phyloP scores from a whole-genome alignment of 2,329 filamentous ascomycete species.

The Lachnellula hyalina region DNA sequence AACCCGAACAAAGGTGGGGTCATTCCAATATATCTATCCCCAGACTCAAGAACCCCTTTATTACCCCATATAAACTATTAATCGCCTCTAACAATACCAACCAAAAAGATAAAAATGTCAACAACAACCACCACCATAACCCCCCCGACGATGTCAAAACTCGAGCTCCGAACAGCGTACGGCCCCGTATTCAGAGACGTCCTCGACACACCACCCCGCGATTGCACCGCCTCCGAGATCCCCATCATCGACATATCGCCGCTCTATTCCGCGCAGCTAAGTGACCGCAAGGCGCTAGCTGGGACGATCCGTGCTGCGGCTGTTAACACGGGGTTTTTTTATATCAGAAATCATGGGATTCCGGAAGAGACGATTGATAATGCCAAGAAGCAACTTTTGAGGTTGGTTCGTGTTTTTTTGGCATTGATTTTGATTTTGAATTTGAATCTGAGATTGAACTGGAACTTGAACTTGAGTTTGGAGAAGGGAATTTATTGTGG shows the following conservation, averaged over 20 bases:
- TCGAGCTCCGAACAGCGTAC: constrained; percentile 40
- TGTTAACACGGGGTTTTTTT: constrained; percentile 43
- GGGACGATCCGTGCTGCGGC: constrained; percentile 36
- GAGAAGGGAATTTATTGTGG: background rate
- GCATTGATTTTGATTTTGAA: no score
- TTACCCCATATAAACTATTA: no score
- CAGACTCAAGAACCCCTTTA: no score
- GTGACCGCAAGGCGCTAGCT: constrained; percentile 36
- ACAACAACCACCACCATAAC: constrained; percentile 6
- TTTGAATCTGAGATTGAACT: background rate
- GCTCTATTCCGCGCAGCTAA: constrained; percentile 32
- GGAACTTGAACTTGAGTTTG: no score
- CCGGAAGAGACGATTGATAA: constrained; percentile 28
- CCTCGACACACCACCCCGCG: constrained; percentile 36
- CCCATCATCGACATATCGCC: constrained; percentile 41
- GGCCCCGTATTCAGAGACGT: constrained; percentile 41
- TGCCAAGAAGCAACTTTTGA: constrained; percentile 27
- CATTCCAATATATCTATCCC: no score
- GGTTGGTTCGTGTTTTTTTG: constrained; percentile 11
- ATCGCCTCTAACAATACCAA: background rate
- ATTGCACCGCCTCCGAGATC: constrained; percentile 38
- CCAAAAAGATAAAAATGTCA: constrained; percentile 5
- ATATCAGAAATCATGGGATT: constrained; percentile 42
- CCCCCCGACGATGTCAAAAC: constrained; percentile 31
- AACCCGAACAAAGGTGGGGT: no score